phyloP scores from a whole-genome alignment of 768 basidiomycete species.

The Pleurotus eryngii region DNA sequence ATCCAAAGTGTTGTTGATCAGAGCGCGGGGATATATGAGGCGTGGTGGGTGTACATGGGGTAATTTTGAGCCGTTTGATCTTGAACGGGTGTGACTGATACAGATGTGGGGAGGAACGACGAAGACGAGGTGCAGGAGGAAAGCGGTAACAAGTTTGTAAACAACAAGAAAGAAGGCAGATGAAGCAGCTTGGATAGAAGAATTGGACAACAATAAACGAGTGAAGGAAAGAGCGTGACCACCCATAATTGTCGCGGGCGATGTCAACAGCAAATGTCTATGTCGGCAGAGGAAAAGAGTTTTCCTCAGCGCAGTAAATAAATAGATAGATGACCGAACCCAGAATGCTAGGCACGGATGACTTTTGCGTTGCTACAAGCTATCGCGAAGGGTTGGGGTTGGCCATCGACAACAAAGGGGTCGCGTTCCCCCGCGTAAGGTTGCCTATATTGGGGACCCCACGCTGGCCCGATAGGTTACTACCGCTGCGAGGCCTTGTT shows the following conservation, averaged over 20 bases:
- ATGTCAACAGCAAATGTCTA: no score
- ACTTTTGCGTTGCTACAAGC: not conserved
- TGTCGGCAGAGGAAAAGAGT: no score
- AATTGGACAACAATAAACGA: not conserved
- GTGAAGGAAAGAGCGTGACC: no score
- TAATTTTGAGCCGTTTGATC: not conserved
- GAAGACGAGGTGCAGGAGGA: constrained; percentile 3
- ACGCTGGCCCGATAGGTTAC: constrained; percentile 35
- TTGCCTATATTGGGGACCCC: constrained; percentile 37
- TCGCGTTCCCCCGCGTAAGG: constrained; percentile 27
- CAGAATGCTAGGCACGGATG: no score
- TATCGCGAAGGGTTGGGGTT: constrained; percentile 9
- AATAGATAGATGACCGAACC: not conserved
- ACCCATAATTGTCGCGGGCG: no score
- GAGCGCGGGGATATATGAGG: constrained; percentile 5
- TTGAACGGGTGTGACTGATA: not conserved
- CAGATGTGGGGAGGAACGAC: constrained; percentile 1
- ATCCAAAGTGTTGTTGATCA: constrained; percentile 6
- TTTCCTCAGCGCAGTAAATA: not conserved
- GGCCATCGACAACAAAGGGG: constrained; percentile 29
- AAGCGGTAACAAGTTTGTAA: constrained; percentile 6
- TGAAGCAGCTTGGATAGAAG: not conserved
- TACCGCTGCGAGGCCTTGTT: constrained; percentile 46
- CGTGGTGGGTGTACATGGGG: not conserved
- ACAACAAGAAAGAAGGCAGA: constrained; percentile 4